A percentile compares a stretch with the other conserved stretches of the same genome.
phyloP scores from a whole-genome alignment of 805 yeast genomes.

The Candida nonsorbophila region DNA sequence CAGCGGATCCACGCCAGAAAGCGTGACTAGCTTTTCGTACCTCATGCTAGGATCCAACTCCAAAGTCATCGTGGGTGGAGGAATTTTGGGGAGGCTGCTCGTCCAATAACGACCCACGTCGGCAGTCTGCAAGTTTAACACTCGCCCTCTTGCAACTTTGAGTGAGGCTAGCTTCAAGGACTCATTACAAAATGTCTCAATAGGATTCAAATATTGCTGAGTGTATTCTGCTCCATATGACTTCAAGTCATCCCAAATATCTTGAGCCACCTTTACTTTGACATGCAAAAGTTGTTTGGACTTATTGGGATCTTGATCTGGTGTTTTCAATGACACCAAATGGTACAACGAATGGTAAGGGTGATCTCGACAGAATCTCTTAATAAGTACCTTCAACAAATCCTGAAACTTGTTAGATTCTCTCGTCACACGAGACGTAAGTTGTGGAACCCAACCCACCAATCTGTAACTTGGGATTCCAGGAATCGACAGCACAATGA shows the following conservation, averaged over 20 bases:
- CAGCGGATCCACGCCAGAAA: conserved; percentile 39
- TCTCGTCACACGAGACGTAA: conserved; percentile 60
- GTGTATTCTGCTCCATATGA: too few relatives aligned
- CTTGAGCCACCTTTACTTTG: conserved; percentile 26
- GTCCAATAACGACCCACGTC: too few relatives aligned
- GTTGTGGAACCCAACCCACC: conserved; percentile 78
- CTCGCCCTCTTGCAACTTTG: conserved; percentile 30
- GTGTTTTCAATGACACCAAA: conserved; percentile 51
- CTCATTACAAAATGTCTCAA: conserved; percentile 48
- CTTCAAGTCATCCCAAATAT: conserved; percentile 12
- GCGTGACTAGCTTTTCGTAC: conserved; percentile 43
- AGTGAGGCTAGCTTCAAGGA: conserved; percentile 47
- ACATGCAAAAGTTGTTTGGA: neutral
- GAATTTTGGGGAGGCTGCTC: too few relatives aligned
- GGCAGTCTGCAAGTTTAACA: conserved; percentile 27
- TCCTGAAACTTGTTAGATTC: conserved; percentile 52
- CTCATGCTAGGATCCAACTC: conserved; percentile 25
- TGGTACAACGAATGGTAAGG: conserved; percentile 73
- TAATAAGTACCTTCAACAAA: conserved; percentile 43
- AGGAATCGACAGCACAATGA: conserved; percentile 2
- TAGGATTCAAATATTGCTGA: conserved; percentile 35
- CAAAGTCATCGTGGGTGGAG: conserved; percentile 3
- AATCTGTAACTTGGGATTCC: conserved; percentile 56
- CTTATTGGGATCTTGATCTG: conserved; percentile 13
- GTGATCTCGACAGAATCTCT: conserved; percentile 45